Conservation (phyloP, 73 alveolate species). For the Urostyla sp. region DNA sequence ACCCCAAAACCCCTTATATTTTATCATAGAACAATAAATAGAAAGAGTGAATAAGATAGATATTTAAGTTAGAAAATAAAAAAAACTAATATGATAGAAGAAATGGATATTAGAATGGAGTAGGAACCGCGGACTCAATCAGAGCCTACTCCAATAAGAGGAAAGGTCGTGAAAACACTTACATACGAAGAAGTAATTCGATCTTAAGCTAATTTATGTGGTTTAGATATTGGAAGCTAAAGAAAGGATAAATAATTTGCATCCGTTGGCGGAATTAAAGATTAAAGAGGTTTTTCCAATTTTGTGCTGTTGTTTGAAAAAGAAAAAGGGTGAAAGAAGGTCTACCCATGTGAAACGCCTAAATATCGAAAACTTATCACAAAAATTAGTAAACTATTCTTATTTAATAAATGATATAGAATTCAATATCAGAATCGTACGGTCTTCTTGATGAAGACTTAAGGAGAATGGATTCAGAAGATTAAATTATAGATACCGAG, state of each 20-base stretch:
- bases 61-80: no score
- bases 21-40: no score
- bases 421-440: not conserved
- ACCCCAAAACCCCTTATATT: no score
- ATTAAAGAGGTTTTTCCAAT: constrained; percentile 21
- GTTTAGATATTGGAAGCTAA: constrained; percentile 36
- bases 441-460: constrained; percentile 18
- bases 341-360: constrained; percentile 18
- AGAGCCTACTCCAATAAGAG: no score
- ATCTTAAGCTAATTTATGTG: no score
- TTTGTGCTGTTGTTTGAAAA: constrained; percentile 31
- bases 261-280: constrained; percentile 6
- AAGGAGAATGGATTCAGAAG: not conserved
- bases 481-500: not conserved
- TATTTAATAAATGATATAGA: not conserved
- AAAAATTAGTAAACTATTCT: constrained; percentile 1
- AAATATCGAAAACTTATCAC: not conserved
- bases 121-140: no score
- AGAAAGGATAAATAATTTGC: constrained; percentile 27
- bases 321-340: no score
- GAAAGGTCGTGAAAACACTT: no score
- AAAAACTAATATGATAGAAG: no score
- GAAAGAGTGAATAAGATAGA: no score
- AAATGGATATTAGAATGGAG: no score
- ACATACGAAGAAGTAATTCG: not conserved